Evolutionary conservation across 2,329 filamentous ascomycete species (phyloP).

Genomic region (Septoria linicola): DNA sequence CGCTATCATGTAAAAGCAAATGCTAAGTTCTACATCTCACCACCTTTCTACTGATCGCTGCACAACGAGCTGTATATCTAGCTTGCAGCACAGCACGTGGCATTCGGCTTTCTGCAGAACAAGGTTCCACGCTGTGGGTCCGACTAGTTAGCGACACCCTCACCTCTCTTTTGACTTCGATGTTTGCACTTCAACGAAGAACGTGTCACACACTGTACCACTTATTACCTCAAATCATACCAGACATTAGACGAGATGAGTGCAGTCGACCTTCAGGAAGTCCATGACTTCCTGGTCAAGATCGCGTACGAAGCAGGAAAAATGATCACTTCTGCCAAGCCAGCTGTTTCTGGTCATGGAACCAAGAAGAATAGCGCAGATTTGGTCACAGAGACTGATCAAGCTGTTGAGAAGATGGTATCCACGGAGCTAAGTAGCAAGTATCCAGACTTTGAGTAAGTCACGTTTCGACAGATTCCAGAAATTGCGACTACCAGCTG

Average conservation of each 20-base stretch:
- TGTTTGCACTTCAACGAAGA: too few species aligned
- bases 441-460: conserved; percentile 55
- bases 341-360: conserved; percentile 43
- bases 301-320: conserved; percentile 48
- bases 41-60: too few species aligned
- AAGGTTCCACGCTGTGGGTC: conserved; percentile 5
- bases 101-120: neutral
- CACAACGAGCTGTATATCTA: too few species aligned
- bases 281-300: conserved; percentile 50
- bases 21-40: too few species aligned
- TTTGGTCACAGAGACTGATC: conserved; percentile 64
- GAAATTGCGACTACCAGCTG: too few species aligned
- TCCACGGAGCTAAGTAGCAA: conserved; percentile 50
- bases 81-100: conserved; percentile 11
- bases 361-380: conserved; percentile 58
- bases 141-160: neutral
- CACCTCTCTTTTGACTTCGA: neutral
- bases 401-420: conserved; percentile 59
- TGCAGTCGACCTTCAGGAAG: conserved; percentile 45
- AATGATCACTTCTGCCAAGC: conserved; percentile 48
- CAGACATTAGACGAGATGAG: conserved; percentile 16
- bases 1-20: conserved; percentile 7
- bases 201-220: too few species aligned
- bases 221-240: neutral
- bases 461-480: neutral